Percentiles rank a stretch among this genome's conserved stretches.
Conservation (phyloP, 2,329 filamentous ascomycete genomes). For the Ophiosphaerella korrae region DNA sequence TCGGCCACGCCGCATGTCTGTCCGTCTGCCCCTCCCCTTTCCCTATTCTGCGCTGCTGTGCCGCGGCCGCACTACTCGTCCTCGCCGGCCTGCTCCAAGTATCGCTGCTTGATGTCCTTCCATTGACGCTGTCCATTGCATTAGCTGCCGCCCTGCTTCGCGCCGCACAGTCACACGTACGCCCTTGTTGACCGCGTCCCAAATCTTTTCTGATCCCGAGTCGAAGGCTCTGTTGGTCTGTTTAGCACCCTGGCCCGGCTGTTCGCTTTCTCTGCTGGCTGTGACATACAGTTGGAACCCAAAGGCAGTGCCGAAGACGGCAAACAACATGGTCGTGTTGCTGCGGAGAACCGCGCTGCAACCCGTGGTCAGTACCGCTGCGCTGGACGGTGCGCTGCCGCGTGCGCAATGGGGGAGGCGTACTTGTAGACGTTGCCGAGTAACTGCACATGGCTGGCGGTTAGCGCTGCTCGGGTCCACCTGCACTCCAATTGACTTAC, state of each 20-base stretch:
- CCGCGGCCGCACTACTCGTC: constrained; percentile 49
- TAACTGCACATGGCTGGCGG: constrained; percentile 48
- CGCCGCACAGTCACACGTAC: constrained; percentile 54
- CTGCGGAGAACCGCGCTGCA: constrained; percentile 79
- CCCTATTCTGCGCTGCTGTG: background rate
- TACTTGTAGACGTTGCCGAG: constrained; percentile 61
- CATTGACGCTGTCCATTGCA: constrained; percentile 79
- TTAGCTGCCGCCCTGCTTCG: constrained; percentile 33
- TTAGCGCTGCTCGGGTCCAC: constrained; percentile 26
- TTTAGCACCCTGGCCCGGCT: constrained; percentile 23
- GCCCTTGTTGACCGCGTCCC: constrained; percentile 89
- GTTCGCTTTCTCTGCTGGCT: background rate
- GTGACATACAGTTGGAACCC: constrained; percentile 85
- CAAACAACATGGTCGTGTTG: constrained; percentile 85
- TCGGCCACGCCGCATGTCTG: constrained; percentile 19
- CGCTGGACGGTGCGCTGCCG: constrained; percentile 6
- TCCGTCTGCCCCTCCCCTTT: background rate
- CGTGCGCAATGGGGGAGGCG: constrained; percentile 32
- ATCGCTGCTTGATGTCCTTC: constrained; percentile 97
- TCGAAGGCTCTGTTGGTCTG: constrained; percentile 73
- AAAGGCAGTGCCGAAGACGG: constrained; percentile 87
- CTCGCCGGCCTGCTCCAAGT: constrained; percentile 72
- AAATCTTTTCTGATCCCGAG: constrained; percentile 78
- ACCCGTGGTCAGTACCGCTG: constrained; percentile 34
- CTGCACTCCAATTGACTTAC: constrained; percentile 53